Evolutionary conservation across 495 filamentous ascomycete species (phyloP).

Genomic region (Hypoxylon crocopeplum): DNA sequence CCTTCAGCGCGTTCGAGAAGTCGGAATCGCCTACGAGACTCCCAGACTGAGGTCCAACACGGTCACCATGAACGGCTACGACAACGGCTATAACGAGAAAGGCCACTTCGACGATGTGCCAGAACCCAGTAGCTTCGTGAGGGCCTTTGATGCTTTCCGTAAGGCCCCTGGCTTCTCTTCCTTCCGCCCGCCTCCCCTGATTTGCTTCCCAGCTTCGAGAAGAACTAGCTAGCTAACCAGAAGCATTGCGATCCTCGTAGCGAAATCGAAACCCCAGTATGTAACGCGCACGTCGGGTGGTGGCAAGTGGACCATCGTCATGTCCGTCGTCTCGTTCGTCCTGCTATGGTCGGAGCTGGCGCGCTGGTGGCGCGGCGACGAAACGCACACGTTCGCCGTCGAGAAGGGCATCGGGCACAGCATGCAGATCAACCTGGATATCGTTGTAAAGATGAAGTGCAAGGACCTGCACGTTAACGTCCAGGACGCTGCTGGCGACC

Average conservation of each 20-base stretch:
- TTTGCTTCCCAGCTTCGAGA: not conserved
- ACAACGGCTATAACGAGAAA: conserved; percentile 69
- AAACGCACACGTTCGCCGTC: conserved; percentile 88
- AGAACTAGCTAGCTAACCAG: conserved; percentile 33
- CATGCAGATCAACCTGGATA: conserved; percentile 94
- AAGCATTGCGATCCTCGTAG: conserved; percentile 50
- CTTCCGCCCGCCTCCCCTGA: not conserved
- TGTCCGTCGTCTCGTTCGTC: conserved; percentile 71
- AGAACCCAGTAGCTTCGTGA: conserved; percentile 69
- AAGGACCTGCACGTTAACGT: conserved; percentile 91
- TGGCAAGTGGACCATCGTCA: conserved; percentile 89
- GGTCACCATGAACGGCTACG: conserved; percentile 62
- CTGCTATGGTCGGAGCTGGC: conserved; percentile 78
- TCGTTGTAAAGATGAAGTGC: conserved; percentile 92
- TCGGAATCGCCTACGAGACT: conserved; percentile 11
- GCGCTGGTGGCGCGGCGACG: conserved; percentile 82
- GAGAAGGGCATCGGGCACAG: conserved; percentile 89
- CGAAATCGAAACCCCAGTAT: conserved; percentile 96
- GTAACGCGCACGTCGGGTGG: conserved; percentile 80
- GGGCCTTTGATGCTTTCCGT: conserved; percentile 98
- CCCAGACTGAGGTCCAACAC: not conserved
- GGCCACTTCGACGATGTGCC: conserved; percentile 78
- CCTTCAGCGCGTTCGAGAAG: conserved; percentile 28
- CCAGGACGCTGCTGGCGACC: conserved; percentile 92
- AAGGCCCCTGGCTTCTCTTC: conserved; percentile 40